A percentile compares a stretch with the other conserved stretches of the same genome.
phyloP scores from a whole-genome alignment of 257 asterid species.

The Cruciata laevipes region DNA sequence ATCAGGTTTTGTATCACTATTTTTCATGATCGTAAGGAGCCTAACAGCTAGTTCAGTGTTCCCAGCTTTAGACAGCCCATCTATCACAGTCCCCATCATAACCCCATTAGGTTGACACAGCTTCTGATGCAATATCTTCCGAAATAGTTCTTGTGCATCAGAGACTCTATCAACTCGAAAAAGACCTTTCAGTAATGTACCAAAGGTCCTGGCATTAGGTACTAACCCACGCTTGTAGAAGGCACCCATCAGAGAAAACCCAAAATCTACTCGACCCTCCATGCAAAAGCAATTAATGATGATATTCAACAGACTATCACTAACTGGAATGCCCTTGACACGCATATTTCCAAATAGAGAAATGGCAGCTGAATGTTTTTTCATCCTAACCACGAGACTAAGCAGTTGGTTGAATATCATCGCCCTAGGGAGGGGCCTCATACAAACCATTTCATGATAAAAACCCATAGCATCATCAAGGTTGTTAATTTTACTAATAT shows the following conservation, averaged over 20 bases:
- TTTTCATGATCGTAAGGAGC: background rate
- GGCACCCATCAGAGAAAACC: background rate
- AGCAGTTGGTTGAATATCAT: background rate
- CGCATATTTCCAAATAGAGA: background rate
- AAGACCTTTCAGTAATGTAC: background rate
- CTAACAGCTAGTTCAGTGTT: background rate
- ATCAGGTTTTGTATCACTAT: background rate
- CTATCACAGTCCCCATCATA: background rate
- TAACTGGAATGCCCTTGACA: background rate
- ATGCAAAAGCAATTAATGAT: background rate
- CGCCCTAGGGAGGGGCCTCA: background rate
- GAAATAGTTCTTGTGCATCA: background rate
- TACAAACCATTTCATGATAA: background rate
- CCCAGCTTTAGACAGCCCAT: background rate
- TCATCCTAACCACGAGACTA: background rate
- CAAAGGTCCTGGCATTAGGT: background rate
- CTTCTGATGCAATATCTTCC: background rate
- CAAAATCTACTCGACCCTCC: background rate
- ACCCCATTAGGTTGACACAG: background rate
- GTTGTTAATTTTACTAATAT: background rate
- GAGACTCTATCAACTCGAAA: background rate
- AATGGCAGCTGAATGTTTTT: background rate
- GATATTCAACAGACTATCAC: background rate
- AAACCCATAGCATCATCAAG: background rate
- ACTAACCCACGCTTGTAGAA: background rate